Percentiles rank a stretch among this genome's conserved stretches.
Evolutionary conservation across 202 grass and related monocot species (phyloP).

Genomic region (Digitaria exilis): DNA sequence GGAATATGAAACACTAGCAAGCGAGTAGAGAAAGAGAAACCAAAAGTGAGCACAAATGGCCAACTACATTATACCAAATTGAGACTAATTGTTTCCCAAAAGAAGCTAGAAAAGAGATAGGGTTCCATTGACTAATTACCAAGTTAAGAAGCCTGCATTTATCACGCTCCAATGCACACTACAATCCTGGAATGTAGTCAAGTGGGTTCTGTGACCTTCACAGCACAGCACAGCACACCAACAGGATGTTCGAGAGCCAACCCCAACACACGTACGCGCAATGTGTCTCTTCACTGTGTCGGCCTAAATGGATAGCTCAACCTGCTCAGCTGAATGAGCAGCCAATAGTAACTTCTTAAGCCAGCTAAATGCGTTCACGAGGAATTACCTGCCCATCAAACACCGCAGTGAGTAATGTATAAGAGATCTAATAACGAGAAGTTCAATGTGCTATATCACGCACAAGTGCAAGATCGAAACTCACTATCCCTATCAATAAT

Average conservation of each 20-base stretch:
- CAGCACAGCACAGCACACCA: background rate
- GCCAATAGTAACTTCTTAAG: background rate
- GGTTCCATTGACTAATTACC: constrained; percentile 22
- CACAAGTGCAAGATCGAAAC: constrained; percentile 10
- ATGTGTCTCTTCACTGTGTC: background rate
- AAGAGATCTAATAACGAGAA: constrained; percentile 35
- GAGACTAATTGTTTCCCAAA: background rate
- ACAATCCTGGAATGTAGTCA: background rate
- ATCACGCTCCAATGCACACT: background rate
- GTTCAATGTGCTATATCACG: background rate
- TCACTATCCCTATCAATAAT: background rate
- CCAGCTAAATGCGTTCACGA: background rate
- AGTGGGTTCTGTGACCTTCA: background rate
- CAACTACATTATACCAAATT: background rate
- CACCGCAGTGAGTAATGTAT: constrained; percentile 23
- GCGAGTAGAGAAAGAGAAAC: background rate
- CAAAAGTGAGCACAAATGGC: background rate
- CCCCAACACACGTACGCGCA: background rate
- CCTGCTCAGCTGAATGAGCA: constrained; percentile 2
- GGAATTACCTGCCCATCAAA: constrained; percentile 34
- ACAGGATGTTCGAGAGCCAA: background rate
- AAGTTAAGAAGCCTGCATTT: constrained; percentile 7
- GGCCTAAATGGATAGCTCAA: constrained; percentile 20
- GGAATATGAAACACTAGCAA: no score
- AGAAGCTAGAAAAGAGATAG: background rate